Percentiles rank a stretch among this genome's conserved stretches.
Evolutionary conservation across 768 basidiomycete genomes (phyloP).

Genomic region (Suillus paluster): DNA sequence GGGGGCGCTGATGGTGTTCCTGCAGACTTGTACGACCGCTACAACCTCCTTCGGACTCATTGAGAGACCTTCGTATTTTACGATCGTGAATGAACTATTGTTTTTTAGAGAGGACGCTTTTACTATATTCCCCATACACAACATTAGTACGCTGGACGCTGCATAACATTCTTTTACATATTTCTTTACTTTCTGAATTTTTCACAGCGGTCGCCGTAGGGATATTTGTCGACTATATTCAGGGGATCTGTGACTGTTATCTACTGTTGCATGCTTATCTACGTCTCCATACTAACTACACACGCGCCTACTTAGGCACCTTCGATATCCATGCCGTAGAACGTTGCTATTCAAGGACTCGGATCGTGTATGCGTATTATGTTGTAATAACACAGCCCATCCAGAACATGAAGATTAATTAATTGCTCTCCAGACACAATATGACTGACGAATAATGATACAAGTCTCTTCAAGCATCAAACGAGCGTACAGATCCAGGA

Average conservation of each 20-base stretch:
- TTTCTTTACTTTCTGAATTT: neutral
- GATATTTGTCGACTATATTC: neutral
- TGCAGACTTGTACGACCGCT: constrained; percentile 2
- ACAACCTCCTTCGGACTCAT: neutral
- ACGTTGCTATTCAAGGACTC: neutral
- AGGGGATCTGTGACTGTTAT: neutral
- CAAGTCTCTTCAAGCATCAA: constrained; percentile 31
- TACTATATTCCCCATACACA: neutral
- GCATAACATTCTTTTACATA: neutral
- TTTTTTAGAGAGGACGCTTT: neutral
- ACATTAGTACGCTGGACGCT: neutral
- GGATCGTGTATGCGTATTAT: neutral
- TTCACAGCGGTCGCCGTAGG: neutral
- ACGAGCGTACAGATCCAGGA: constrained; percentile 58
- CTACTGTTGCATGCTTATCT: neutral
- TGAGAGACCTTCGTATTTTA: constrained; percentile 1
- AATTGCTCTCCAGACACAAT: neutral
- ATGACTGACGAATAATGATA: neutral
- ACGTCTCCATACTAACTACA: neutral
- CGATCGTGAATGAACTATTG: constrained; percentile 1
- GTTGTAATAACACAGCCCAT: neutral
- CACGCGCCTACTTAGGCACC: too few relatives aligned
- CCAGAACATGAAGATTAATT: neutral
- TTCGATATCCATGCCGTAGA: neutral
- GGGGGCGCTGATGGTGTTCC: neutral